Evolutionary conservation across 495 filamentous ascomycete genomes (phyloP), one percentile per base, ranked within the genome.

Genomic region (Neurospora sp.): DNA sequence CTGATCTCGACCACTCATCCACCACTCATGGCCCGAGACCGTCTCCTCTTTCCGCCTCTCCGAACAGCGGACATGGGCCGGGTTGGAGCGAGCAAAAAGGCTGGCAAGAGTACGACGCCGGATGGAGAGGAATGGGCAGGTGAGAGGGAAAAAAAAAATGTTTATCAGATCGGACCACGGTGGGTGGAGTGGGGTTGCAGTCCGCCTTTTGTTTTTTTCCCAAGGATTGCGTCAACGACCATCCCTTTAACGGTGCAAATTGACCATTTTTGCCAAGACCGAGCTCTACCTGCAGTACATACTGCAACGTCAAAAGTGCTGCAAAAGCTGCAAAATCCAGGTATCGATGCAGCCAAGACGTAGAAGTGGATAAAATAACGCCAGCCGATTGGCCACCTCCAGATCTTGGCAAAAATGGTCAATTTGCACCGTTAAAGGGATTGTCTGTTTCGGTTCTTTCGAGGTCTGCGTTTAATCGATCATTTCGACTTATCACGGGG

Each of bases 141-240:
- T 27, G 69, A 35, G 69, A 71, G 71, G 44, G 42, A 23, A 27
- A 59, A 76, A 75, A 79, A 76, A 75, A 35, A 66, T 74, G 71
- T 74, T 77, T 79, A 81, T 81, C 78, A 75, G 78, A 81, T 79
- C 77, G 79, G 75, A 81, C 75, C 39, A 69, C 18, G 70, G n/a
- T 37, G 23, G 70, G n/a, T 37, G 23, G 37, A n/a, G 39, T 16
- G n/a, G 10, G 9, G 48, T 46, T 23, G 23, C 54, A 1, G 27
- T 66, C 54, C 54, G 27, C 7, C 27, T 66, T 35, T 62, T 62
- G 9, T 10, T 18, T 4, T 59, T 42, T 35, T 14, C 39, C 59
- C 69, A 70, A 42, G 69, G 39, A 44, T 38, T 37, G 72, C 37
- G 69, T 74, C 73, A 74, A 20, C 37, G 62, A 12, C n/a, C 69